These are phyloP conservation scores for Parmelia sp. DNA, from an alignment of 495 filamentous ascomycete species.

Conservation along the genomic window DNA sequence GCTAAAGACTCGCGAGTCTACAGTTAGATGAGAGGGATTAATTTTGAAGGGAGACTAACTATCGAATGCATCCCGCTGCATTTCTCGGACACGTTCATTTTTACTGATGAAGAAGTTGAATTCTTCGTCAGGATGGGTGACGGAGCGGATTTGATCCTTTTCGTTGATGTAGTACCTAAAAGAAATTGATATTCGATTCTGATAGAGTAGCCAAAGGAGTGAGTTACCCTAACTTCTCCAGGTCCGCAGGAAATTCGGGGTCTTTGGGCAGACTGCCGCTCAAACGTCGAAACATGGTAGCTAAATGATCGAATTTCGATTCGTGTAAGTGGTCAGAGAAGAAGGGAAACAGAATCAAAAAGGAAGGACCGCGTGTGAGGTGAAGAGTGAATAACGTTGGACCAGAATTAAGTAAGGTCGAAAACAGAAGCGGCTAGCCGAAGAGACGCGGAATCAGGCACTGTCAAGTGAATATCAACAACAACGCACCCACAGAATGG, in stretches of 20 bases:
- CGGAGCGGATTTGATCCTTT: constrained; percentile 62
- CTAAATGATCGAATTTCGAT: not conserved
- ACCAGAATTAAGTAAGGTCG: constrained; percentile 6
- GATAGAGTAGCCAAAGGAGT: constrained; percentile 6
- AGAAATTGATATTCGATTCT: not conserved
- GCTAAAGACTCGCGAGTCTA: constrained; percentile 37
- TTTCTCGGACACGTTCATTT: constrained; percentile 64
- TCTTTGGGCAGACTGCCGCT: constrained; percentile 62
- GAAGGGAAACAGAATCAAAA: not conserved
- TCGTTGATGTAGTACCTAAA: constrained; percentile 64
- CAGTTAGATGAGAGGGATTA: constrained; percentile 3
- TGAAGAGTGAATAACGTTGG: not conserved
- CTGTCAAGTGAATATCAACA: not conserved
- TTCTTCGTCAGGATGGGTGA: constrained; percentile 56
- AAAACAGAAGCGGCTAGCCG: constrained; percentile 10
- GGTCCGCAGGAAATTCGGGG: constrained; percentile 53
- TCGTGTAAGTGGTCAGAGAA: not conserved
- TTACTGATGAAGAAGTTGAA: constrained; percentile 68
- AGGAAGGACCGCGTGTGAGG: not conserved
- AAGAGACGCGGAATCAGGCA: not conserved
- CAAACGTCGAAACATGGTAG: constrained; percentile 57
- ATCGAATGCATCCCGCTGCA: constrained; percentile 64
- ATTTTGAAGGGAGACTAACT: constrained; percentile 35
- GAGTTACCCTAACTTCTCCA: constrained; percentile 63
- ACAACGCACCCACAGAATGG: not conserved